Conservation (phyloP, 2,329 filamentous ascomycete genomes). For the Microsporum ferrugineum region DNA sequence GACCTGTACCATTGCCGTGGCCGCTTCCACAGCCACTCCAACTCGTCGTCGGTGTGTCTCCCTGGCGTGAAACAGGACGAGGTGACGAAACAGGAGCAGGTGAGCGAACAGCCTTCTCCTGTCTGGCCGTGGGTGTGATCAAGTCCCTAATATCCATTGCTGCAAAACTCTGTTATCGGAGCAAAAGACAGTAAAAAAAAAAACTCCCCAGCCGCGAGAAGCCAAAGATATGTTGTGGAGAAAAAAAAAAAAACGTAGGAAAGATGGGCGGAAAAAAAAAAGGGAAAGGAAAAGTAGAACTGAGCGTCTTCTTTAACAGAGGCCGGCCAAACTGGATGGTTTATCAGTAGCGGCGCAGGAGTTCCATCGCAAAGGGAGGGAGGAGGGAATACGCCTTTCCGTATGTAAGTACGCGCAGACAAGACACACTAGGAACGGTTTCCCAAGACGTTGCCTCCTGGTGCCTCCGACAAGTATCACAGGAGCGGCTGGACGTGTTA, state of each 20-base stretch:
- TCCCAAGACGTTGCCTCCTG: too few species aligned
- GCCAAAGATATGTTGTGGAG: background rate
- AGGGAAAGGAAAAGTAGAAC: background rate
- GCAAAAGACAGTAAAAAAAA: background rate
- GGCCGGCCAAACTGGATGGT: background rate
- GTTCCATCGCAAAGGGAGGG: background rate
- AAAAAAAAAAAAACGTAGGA: background rate
- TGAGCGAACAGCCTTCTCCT: background rate
- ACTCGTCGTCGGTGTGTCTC: background rate
- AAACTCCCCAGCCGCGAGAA: background rate
- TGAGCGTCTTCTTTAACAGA: background rate
- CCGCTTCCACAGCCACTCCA: background rate
- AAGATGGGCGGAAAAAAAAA: background rate
- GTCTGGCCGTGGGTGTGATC: background rate
- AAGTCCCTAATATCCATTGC: conserved; percentile 3
- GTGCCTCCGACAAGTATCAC: too few species aligned
- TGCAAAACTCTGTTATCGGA: background rate
- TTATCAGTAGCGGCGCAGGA: background rate
- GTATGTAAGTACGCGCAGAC: background rate
- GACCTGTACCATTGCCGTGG: background rate
- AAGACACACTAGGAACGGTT: background rate
- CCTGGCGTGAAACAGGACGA: background rate
- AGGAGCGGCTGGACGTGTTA: background rate
- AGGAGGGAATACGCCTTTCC: background rate
- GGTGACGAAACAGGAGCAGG: background rate